These are phyloP conservation scores for Coffea eugenioides DNA, from an alignment of 257 asterid species.

Conservation along the genomic window DNA sequence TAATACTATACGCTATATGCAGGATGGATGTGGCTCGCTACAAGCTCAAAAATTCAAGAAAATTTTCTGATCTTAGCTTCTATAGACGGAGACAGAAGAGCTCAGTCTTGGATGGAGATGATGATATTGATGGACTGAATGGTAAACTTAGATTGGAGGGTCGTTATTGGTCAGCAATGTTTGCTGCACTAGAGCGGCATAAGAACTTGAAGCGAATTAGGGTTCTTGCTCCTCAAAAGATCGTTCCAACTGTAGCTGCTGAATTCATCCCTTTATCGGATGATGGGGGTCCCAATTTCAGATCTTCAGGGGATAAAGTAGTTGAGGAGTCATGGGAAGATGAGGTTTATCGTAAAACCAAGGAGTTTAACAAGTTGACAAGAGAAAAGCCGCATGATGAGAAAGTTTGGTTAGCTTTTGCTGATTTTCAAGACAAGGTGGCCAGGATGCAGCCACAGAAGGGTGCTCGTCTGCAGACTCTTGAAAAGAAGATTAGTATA, in stretches of 20 bases:
- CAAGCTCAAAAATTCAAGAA: slow-evolving; percentile 60
- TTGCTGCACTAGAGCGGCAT: slow-evolving; percentile 83
- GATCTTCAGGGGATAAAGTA: slow-evolving; percentile 30
- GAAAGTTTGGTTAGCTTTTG: slow-evolving; percentile 74
- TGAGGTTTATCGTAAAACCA: slow-evolving; percentile 72
- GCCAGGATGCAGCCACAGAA: slow-evolving; percentile 82
- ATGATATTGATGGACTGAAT: slow-evolving; percentile 69
- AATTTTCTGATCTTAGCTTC: slow-evolving; percentile 33
- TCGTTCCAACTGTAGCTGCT: slow-evolving; percentile 26
- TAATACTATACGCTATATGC: slow-evolving; percentile 36
- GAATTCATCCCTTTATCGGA: slow-evolving; percentile 61
- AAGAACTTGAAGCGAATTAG: slow-evolving; percentile 74
- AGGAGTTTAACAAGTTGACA: slow-evolving; percentile 78
- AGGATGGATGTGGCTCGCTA: slow-evolving; percentile 97
- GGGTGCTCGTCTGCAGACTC: slow-evolving; percentile 90
- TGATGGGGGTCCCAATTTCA: slow-evolving; percentile 37
- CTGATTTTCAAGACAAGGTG: slow-evolving; percentile 90
- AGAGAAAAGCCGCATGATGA: slow-evolving; percentile 89
- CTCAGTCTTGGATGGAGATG: slow-evolving; percentile 53
- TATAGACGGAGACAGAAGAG: slow-evolving; percentile 32
- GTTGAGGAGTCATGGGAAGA: slow-evolving; percentile 97
- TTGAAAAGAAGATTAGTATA: slow-evolving; percentile 93
- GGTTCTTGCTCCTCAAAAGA: slow-evolving; percentile 50
- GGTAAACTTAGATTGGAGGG: slow-evolving; percentile 70
- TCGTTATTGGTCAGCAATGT: slow-evolving; percentile 89